Conservation (phyloP, 129 eudicot genomes). For the Flaveria sonorensis region DNA sequence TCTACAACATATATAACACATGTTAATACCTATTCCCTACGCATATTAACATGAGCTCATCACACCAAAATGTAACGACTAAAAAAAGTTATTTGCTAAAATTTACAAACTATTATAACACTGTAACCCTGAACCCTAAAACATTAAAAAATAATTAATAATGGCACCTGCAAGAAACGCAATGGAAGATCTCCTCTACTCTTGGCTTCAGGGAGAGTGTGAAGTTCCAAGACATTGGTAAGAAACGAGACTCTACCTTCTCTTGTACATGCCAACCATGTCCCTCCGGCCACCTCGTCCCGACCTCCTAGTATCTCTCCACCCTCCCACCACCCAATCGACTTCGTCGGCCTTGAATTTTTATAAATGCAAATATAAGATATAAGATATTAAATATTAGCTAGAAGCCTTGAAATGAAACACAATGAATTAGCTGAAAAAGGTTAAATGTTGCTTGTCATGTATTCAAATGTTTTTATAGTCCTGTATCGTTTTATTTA, state of each 20-base stretch:
- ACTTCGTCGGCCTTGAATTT: constrained; percentile 53
- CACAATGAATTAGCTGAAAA: neutral
- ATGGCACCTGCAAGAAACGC: constrained; percentile 59
- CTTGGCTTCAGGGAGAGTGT: constrained; percentile 48
- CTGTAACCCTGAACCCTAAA: neutral
- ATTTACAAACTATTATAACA: neutral
- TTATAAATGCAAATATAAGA: neutral
- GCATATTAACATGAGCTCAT: neutral
- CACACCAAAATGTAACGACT: neutral
- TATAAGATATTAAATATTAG: neutral
- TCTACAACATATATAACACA: constrained; percentile 35
- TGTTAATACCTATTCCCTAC: neutral
- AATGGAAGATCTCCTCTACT: constrained; percentile 79
- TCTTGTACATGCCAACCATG: constrained; percentile 71
- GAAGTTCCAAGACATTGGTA: constrained; percentile 73
- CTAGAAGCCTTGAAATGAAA: neutral
- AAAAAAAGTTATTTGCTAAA: neutral
- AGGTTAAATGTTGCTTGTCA: neutral
- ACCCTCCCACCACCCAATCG: constrained; percentile 82
- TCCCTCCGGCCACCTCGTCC: constrained; percentile 82
- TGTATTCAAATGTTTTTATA: neutral
- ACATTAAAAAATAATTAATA: neutral
- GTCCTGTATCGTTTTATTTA: neutral
- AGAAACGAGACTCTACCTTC: constrained; percentile 66
- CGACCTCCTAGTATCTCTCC: constrained; percentile 74